Evolutionary conservation across 495 filamentous ascomycete species (phyloP).

Genomic region (Talaromyces nanjingensis): DNA sequence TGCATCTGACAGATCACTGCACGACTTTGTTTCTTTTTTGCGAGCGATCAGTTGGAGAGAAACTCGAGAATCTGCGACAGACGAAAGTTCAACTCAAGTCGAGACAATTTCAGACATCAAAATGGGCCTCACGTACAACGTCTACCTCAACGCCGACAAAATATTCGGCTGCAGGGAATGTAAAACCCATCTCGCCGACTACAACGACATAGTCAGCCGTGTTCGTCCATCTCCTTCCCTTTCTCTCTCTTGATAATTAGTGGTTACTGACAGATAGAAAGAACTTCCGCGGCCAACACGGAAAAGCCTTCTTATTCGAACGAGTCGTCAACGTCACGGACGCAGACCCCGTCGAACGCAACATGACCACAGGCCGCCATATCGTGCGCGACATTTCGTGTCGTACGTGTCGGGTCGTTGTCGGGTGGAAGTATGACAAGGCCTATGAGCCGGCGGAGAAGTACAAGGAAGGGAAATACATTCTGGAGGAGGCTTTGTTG

Average conservation of each 20-base stretch:
- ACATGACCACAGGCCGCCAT: conserved; percentile 97
- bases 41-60: background rate
- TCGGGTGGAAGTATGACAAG: conserved; percentile 99
- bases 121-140: conserved; percentile 95
- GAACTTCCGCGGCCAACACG: conserved; percentile 98
- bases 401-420: conserved; percentile 79
- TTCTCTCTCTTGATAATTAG: no score
- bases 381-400: conserved; percentile 89
- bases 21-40: background rate
- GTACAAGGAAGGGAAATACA: conserved; percentile 98
- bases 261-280: conserved; percentile 26
- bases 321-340: conserved; percentile 82
- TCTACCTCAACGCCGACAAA: conserved; percentile 81
- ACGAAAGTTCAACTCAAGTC: no score
- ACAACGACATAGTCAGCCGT: conserved; percentile 91
- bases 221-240: conserved; percentile 48
- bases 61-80: no score
- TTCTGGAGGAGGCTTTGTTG: conserved; percentile 87
- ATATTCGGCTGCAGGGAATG: conserved; percentile 95
- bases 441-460: conserved; percentile 87
- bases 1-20: background rate
- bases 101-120: no score
- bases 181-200: conserved; percentile 91
- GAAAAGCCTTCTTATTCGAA: conserved; percentile 96
- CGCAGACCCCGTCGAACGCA: conserved; percentile 79